phyloP scores from a whole-genome alignment of 768 basidiomycete species.

The Ephemerocybe angulata region DNA sequence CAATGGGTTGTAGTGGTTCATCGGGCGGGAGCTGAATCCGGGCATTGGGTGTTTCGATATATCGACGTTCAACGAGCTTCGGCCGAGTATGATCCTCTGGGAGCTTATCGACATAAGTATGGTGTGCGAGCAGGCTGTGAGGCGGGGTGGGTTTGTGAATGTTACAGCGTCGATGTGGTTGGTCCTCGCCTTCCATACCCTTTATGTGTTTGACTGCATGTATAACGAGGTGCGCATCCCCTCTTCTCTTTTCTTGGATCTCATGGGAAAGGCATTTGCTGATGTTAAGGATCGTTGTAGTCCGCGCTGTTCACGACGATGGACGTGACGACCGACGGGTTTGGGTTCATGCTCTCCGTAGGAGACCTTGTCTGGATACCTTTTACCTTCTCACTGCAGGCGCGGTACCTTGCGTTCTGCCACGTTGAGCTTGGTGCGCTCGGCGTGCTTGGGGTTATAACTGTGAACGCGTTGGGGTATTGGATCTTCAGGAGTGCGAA shows the following conservation, averaged over 20 bases:
- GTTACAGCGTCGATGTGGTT: slow-evolving; percentile 92
- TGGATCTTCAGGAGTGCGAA: slow-evolving; percentile 90
- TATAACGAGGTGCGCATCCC: slow-evolving; percentile 88
- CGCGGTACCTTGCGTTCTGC: slow-evolving; percentile 88
- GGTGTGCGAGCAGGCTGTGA: slow-evolving; percentile 85
- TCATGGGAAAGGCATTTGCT: no score
- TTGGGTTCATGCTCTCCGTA: slow-evolving; percentile 96
- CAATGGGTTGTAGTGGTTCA: no score
- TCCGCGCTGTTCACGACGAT: slow-evolving; percentile 89
- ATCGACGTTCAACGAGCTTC: slow-evolving; percentile 78
- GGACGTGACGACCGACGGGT: slow-evolving; percentile 97
- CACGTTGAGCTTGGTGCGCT: slow-evolving; percentile 72
- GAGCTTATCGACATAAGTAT: slow-evolving; percentile 84
- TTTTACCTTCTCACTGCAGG: slow-evolving; percentile 90
- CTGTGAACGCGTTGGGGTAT: slow-evolving; percentile 69
- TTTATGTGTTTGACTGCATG: slow-evolving; percentile 84
- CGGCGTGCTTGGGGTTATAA: slow-evolving; percentile 54
- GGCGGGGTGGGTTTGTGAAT: slow-evolving; percentile 60
- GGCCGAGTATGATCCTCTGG: slow-evolving; percentile 92
- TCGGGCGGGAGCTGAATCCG: slow-evolving; percentile 94
- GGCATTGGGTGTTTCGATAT: slow-evolving; percentile 65
- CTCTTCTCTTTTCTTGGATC: no score
- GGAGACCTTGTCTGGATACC: slow-evolving; percentile 95
- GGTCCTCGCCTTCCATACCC: slow-evolving; percentile 77
- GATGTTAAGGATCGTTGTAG: slow-evolving; percentile 22